A percentile compares a stretch with the other conserved stretches of the same genome.
These are phyloP conservation scores for Purshia tridentata DNA, from an alignment of 306 rosid genomes.

Conservation along the genomic window DNA sequence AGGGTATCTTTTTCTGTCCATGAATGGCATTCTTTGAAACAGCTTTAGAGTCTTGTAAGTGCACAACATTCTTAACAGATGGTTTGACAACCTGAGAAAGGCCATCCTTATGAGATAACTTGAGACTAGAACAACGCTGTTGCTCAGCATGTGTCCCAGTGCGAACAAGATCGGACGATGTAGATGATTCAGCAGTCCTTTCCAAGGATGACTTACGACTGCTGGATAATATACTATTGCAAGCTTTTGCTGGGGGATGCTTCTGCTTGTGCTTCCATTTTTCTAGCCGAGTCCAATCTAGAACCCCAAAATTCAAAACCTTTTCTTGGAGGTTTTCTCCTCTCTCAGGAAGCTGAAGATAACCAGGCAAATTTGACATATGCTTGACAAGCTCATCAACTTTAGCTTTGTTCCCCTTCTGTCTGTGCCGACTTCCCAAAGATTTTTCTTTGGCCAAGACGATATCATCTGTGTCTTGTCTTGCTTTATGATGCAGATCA, in stretches of 20 bases:
- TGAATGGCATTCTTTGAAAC: conserved; percentile 37
- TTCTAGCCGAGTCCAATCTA: conserved; percentile 82
- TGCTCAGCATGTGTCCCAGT: conserved; percentile 28
- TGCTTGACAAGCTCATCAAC: conserved; percentile 84
- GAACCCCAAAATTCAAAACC: conserved; percentile 86
- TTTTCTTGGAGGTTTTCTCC: conserved; percentile 54
- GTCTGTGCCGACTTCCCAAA: conserved; percentile 20
- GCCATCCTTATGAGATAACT: conserved; percentile 39
- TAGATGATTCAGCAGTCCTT: conserved; percentile 33
- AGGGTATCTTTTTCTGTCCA: conserved; percentile 37
- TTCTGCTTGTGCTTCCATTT: conserved; percentile 68
- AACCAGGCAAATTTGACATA: conserved; percentile 84
- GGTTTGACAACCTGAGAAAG: conserved; percentile 29
- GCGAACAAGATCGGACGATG: conserved; percentile 22
- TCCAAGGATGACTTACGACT: conserved; percentile 31
- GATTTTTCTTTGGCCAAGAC: conserved; percentile 18
- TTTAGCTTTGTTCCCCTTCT: conserved; percentile 42
- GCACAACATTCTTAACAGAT: conserved; percentile 32
- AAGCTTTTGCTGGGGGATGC: conserved; percentile 31
- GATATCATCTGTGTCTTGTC: conserved; percentile 31
- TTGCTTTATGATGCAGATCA: conserved; percentile 31
- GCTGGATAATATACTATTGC: conserved; percentile 35
- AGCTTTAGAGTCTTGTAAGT: conserved; percentile 38
- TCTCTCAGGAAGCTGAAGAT: conserved; percentile 59
- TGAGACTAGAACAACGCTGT: conserved; percentile 34